Percentiles rank a stretch among this genome's conserved stretches.
Conservation (phyloP, 768 basidiomycete species). For the Boletus rubescentipes region DNA sequence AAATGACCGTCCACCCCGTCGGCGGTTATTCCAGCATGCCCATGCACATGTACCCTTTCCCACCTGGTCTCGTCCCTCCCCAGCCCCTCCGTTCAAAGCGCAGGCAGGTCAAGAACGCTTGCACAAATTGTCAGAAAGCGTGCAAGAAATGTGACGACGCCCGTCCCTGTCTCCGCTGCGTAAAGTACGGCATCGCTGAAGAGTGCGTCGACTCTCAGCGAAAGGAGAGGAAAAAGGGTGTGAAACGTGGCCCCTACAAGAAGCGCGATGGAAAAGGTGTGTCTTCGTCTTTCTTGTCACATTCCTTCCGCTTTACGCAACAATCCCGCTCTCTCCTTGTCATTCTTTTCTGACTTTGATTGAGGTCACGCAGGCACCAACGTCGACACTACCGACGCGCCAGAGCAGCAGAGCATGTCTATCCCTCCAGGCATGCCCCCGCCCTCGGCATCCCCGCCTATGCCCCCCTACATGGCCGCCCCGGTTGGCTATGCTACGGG, state of each 20-base stretch:
- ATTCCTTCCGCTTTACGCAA: constrained; percentile 19
- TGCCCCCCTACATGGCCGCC: constrained; percentile 50
- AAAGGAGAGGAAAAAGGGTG: constrained; percentile 88
- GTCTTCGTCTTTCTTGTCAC: constrained; percentile 36
- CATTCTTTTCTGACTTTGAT: constrained; percentile 43
- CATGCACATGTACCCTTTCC: constrained; percentile 73
- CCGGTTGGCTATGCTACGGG: constrained; percentile 52
- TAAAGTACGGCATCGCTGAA: constrained; percentile 85
- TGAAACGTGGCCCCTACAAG: constrained; percentile 90
- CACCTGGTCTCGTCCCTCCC: constrained; percentile 44
- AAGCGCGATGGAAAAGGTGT: constrained; percentile 90
- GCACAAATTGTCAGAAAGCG: constrained; percentile 87
- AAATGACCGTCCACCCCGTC: constrained; percentile 52
- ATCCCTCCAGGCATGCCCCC: constrained; percentile 44
- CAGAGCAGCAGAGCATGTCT: constrained; percentile 42
- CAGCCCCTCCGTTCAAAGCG: constrained; percentile 70
- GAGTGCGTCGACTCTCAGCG: constrained; percentile 88
- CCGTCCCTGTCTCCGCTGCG: constrained; percentile 88
- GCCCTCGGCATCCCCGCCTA: constrained; percentile 45
- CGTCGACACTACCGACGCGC: constrained; percentile 45
- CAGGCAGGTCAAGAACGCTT: constrained; percentile 88
- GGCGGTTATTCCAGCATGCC: constrained; percentile 50
- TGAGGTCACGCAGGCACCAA: constrained; percentile 59
- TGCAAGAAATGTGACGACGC: constrained; percentile 93
- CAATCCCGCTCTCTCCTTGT: constrained; percentile 2